Percentiles rank a stretch among this genome's conserved stretches.
Evolutionary conservation across 192 early-diverging fungal genomes (phyloP).

Genomic region (Mortierella antarctica): DNA sequence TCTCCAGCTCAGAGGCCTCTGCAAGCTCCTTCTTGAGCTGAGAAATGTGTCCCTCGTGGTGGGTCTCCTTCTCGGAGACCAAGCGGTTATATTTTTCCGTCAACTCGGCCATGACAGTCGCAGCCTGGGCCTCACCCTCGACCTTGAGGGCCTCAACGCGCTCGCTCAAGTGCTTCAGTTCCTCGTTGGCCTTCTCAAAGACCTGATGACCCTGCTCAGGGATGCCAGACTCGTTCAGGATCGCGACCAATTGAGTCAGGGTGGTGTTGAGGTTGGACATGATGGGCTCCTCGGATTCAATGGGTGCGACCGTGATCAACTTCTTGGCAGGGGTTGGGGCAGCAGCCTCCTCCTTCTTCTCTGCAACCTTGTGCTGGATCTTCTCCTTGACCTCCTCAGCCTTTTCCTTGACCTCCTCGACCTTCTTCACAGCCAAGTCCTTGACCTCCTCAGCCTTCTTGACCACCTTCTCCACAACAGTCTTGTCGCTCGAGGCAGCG

Average conservation of each 20-base stretch:
- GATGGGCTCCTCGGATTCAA: conserved; percentile 50
- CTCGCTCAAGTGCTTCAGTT: conserved; percentile 58
- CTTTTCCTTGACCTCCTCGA: conserved; percentile 33
- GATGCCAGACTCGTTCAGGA: conserved; percentile 51
- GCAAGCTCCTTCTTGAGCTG: conserved; percentile 70
- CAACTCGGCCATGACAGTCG: conserved; percentile 45
- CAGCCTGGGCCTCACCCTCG: conserved; percentile 47
- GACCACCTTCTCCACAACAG: too few relatives aligned
- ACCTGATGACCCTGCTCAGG: conserved; percentile 67
- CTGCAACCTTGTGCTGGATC: background rate
- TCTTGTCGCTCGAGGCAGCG: background rate
- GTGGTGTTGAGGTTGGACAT: conserved; percentile 49
- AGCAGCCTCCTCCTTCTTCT: conserved; percentile 25
- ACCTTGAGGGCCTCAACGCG: conserved; percentile 62
- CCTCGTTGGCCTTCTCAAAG: conserved; percentile 66
- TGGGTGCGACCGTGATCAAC: conserved; percentile 42
- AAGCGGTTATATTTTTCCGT: conserved; percentile 59
- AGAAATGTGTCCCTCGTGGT: conserved; percentile 66
- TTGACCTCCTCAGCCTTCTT: conserved; percentile 12
- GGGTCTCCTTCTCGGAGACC: conserved; percentile 56
- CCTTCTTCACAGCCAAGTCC: conserved; percentile 10
- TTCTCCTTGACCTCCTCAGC: conserved; percentile 16
- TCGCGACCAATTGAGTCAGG: conserved; percentile 35
- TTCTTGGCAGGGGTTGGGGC: conserved; percentile 34
- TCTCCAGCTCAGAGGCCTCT: conserved; percentile 56